phyloP scores from a whole-genome alignment of 257 asterid genomes.

The Asclepias syriaca region DNA sequence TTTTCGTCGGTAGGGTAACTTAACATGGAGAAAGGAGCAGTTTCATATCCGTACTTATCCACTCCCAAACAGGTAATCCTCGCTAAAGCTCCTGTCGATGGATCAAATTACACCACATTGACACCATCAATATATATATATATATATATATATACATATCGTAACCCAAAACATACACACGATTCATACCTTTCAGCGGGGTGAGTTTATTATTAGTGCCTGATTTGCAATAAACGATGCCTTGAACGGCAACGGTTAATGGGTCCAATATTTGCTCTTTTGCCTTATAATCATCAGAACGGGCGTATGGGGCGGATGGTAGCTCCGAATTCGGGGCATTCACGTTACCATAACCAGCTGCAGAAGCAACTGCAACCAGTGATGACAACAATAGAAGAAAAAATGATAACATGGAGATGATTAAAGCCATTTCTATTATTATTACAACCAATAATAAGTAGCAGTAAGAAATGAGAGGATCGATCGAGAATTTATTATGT shows the following conservation, averaged over 20 bases:
- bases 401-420: background rate
- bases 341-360: conserved; percentile 5
- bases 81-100: conserved; percentile 34
- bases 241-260: conserved; percentile 36
- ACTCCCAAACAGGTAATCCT: conserved; percentile 48
- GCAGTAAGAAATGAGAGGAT: background rate
- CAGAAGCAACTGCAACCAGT: background rate
- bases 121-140: too few relatives aligned
- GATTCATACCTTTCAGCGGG: conserved; percentile 47
- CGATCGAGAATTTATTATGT: background rate
- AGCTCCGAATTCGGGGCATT: conserved; percentile 20
- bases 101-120: background rate
- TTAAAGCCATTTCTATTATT: background rate
- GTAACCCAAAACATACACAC: too few relatives aligned
- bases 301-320: background rate
- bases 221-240: conserved; percentile 47
- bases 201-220: conserved; percentile 20
- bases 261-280: conserved; percentile 17
- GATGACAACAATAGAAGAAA: background rate
- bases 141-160: too few relatives aligned
- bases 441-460: background rate
- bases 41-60: conserved; percentile 46
- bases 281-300: background rate
- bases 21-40: conserved; percentile 47
- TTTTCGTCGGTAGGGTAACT: conserved; percentile 40